Evolutionary conservation across 352 stramenopile genomes (phyloP).

Genomic region (Phytophthora lateralis): DNA sequence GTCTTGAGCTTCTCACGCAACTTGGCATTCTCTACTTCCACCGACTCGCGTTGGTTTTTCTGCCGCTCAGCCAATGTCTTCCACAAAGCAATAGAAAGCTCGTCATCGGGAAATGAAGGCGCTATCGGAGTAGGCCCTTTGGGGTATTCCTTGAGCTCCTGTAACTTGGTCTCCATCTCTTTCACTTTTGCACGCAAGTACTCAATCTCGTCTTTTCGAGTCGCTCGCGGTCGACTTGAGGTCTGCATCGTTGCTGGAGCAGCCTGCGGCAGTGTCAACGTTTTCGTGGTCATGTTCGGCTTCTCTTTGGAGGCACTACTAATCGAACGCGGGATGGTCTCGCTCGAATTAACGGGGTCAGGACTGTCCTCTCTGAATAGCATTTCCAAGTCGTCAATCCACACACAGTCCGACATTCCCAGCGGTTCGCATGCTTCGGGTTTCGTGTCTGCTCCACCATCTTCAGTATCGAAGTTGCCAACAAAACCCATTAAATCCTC

Average conservation of each 20-base stretch:
- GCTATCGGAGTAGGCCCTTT: background rate
- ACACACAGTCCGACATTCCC: slow-evolving; percentile 6
- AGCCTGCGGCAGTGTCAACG: background rate
- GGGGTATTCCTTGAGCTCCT: slow-evolving; percentile 13
- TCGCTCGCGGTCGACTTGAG: slow-evolving; percentile 9
- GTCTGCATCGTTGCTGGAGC: slow-evolving; percentile 1
- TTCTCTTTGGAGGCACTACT: background rate
- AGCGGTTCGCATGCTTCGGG: background rate
- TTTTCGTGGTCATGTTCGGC: background rate
- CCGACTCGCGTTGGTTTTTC: slow-evolving; percentile 35
- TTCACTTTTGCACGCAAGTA: slow-evolving; percentile 36
- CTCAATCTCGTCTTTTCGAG: slow-evolving; percentile 27
- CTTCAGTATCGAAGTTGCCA: background rate
- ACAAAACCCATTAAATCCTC: slow-evolving; percentile 24
- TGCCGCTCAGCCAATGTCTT: slow-evolving; percentile 44
- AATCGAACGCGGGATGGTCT: background rate
- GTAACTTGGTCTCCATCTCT: slow-evolving; percentile 34
- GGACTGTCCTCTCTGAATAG: slow-evolving; percentile 8
- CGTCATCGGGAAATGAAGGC: background rate
- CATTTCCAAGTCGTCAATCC: slow-evolving; percentile 10
- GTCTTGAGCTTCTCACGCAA: slow-evolving; percentile 49
- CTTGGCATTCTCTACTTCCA: slow-evolving; percentile 45
- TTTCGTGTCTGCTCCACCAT: background rate
- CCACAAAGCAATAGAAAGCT: slow-evolving; percentile 37
- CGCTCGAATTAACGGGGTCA: background rate